phyloP scores from a whole-genome alignment of 768 basidiomycete species.

The Boletus sp. region DNA sequence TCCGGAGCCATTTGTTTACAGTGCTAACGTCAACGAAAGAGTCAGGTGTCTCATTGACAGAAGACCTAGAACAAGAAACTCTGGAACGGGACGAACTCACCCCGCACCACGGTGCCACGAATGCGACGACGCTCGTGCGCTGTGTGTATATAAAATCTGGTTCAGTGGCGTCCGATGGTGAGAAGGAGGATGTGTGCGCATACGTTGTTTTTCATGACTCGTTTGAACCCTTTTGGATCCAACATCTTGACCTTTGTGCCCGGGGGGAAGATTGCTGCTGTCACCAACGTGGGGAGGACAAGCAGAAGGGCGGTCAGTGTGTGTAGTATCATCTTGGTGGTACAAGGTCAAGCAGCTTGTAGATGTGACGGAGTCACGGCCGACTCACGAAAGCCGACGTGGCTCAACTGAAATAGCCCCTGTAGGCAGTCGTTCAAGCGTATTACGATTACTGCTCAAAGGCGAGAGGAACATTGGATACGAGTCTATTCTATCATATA shows the following conservation, averaged over 20 bases:
- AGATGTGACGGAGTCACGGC: not conserved
- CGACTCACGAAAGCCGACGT: conserved; percentile 1
- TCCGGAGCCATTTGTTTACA: conserved; percentile 86
- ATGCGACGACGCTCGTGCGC: conserved; percentile 80
- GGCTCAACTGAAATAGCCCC: conserved; percentile 12
- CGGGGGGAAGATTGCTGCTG: conserved; percentile 45
- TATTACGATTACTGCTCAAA: not conserved
- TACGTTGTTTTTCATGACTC: conserved; percentile 74
- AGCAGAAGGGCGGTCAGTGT: conserved; percentile 17
- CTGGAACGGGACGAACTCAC: conserved; percentile 40
- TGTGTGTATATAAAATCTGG: conserved; percentile 24
- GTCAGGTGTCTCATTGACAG: no score
- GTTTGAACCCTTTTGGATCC: conserved; percentile 65
- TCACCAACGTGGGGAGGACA: conserved; percentile 35
- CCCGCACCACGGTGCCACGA: conserved; percentile 94
- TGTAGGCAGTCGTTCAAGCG: not conserved
- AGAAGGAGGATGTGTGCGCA: conserved; percentile 24
- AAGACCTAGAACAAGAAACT: no score
- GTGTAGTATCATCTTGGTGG: conserved; percentile 24
- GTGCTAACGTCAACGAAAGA: conserved; percentile 40
- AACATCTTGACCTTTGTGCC: conserved; percentile 70
- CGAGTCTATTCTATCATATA: conserved; percentile 6
- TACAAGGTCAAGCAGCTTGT: not conserved
- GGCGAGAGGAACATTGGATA: not conserved
- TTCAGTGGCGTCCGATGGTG: not conserved